These are phyloP conservation scores for Aspergillus wentii DNA, from an alignment of 495 filamentous ascomycete species.

Conservation along the genomic window DNA sequence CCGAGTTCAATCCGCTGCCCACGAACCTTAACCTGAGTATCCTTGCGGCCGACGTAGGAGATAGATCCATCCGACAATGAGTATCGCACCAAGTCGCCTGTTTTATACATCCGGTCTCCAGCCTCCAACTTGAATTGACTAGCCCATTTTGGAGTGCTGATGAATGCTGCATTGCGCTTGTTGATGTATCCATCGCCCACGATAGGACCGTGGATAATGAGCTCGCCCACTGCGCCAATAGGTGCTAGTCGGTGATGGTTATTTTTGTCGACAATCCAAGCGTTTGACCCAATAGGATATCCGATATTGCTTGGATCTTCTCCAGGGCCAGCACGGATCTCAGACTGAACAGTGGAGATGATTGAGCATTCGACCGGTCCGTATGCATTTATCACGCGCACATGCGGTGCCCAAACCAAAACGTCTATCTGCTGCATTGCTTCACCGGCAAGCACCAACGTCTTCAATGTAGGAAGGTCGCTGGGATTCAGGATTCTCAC, in stretches of 20 bases:
- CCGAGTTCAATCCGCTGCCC: slow-evolving; percentile 50
- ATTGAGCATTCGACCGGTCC: slow-evolving; percentile 34
- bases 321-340: slow-evolving; percentile 18
- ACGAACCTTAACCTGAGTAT: slow-evolving; percentile 48
- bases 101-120: slow-evolving; percentile 46
- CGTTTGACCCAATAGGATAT: no score
- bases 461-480: slow-evolving; percentile 15
- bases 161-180: slow-evolving; percentile 38
- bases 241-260: slow-evolving; percentile 41
- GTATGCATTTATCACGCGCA: slow-evolving; percentile 21
- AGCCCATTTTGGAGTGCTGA: slow-evolving; percentile 38
- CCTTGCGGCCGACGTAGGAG: slow-evolving; percentile 43
- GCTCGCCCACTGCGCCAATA: slow-evolving; percentile 45
- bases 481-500: slow-evolving; percentile 13
- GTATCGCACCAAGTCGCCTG: slow-evolving; percentile 49
- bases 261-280: slow-evolving; percentile 43
- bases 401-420: slow-evolving; percentile 14
- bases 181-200: slow-evolving; percentile 45
- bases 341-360: slow-evolving; percentile 16
- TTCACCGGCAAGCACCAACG: slow-evolving; percentile 20
- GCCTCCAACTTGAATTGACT: no score
- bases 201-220: slow-evolving; percentile 48
- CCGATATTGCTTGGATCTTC: slow-evolving; percentile 38
- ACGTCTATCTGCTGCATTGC: slow-evolving; percentile 8
- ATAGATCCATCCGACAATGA: slow-evolving; percentile 39